A percentile compares a stretch with the other conserved stretches of the same genome.
These are phyloP conservation scores for Boletus subparvulus DNA, from an alignment of 768 basidiomycete genomes.

Conservation along the genomic window DNA sequence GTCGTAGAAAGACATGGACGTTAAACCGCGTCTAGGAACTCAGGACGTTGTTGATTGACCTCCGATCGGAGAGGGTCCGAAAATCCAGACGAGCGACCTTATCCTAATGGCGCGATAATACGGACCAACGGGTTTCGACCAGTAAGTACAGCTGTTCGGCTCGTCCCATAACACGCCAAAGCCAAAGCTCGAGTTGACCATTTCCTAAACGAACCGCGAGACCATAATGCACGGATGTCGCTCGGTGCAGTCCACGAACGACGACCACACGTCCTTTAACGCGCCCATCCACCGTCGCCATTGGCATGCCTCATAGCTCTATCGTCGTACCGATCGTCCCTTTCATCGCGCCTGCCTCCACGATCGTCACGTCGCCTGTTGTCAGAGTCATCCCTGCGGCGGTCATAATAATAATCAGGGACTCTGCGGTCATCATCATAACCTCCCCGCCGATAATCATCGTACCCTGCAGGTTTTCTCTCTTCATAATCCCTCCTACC, in stretches of 20 bases:
- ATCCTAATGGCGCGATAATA: slow-evolving; percentile 34
- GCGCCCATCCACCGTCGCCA: slow-evolving; percentile 76
- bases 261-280: slow-evolving; percentile 50
- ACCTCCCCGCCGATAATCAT: slow-evolving; percentile 82
- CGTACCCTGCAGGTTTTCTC: slow-evolving; percentile 89
- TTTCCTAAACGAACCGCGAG: slow-evolving; percentile 52
- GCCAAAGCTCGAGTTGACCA: slow-evolving; percentile 41
- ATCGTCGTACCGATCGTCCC: slow-evolving; percentile 79
- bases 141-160: slow-evolving; percentile 40
- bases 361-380: slow-evolving; percentile 58
- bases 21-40: slow-evolving; percentile 19
- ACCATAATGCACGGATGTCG: slow-evolving; percentile 34
- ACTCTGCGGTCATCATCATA: slow-evolving; percentile 77
- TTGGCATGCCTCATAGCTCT: slow-evolving; percentile 70
- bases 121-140: slow-evolving; percentile 39
- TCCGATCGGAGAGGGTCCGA: slow-evolving; percentile 18
- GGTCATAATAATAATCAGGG: slow-evolving; percentile 86
- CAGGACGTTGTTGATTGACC: slow-evolving; percentile 11
- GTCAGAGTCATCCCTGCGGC: slow-evolving; percentile 76
- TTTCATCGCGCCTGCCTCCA: slow-evolving; percentile 79
- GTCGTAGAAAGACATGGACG: slow-evolving; percentile 5
- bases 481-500: slow-evolving; percentile 80
- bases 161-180: slow-evolving; percentile 38
- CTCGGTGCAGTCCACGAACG: slow-evolving; percentile 35
- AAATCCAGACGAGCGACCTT: slow-evolving; percentile 30